phyloP scores from a whole-genome alignment of 2,329 filamentous ascomycete genomes.

The Fusarium sp. region DNA sequence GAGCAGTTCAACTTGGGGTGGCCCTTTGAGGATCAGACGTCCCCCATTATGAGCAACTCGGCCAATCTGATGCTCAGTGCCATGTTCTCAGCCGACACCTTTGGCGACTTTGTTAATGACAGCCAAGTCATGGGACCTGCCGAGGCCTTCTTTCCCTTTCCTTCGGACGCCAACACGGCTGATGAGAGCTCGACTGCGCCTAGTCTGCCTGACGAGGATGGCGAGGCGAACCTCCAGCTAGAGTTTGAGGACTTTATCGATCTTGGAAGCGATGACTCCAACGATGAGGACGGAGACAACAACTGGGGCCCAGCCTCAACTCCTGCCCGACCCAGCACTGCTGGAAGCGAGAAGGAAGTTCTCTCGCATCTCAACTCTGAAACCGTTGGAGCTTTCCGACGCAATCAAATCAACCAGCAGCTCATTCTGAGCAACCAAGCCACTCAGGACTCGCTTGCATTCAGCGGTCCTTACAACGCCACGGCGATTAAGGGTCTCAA shows the following conservation, averaged over 20 bases:
- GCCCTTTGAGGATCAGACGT: conserved; percentile 55
- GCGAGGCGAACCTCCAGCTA: conserved; percentile 73
- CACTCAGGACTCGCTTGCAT: conserved; percentile 71
- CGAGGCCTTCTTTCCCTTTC: conserved; percentile 81
- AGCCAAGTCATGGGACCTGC: conserved; percentile 78
- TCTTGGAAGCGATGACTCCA: conserved; percentile 70
- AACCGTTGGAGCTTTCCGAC: conserved; percentile 83
- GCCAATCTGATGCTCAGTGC: conserved; percentile 84
- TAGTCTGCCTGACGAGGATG: conserved; percentile 63
- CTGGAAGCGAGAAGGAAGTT: conserved; percentile 60
- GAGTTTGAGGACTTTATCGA: conserved; percentile 80
- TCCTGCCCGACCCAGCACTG: conserved; percentile 62
- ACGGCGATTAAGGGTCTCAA: conserved; percentile 73
- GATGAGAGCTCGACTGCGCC: conserved; percentile 59
- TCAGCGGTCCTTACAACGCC: conserved; percentile 70
- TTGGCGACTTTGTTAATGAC: conserved; percentile 68
- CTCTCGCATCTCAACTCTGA: conserved; percentile 72
- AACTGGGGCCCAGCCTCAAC: conserved; percentile 65
- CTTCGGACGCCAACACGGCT: conserved; percentile 67
- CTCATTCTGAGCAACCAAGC: conserved; percentile 71
- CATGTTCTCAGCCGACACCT: conserved; percentile 69
- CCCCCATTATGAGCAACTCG: conserved; percentile 73
- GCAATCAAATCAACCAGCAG: conserved; percentile 72
- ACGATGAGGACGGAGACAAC: conserved; percentile 68
- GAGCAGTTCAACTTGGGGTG: conserved; percentile 66